Evolutionary conservation across 1,284 basidiomycete species (phyloP).

Genomic region (Lentinus polychrous): DNA sequence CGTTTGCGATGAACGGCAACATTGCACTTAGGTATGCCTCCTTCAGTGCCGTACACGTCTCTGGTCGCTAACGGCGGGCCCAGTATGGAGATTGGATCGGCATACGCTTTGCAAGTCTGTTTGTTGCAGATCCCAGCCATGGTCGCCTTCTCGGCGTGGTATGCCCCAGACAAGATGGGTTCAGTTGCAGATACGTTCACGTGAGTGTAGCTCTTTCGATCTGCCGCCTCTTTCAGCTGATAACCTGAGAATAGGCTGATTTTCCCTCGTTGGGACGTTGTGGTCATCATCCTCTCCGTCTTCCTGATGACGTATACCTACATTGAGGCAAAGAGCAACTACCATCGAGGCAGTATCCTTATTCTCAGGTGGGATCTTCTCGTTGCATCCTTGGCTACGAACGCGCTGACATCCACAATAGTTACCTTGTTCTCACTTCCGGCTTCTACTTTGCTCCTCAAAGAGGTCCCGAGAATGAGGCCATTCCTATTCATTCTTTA

Average conservation of each 20-base stretch:
- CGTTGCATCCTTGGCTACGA: neutral
- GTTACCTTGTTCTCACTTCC: conserved; percentile 73
- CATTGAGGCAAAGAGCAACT: conserved; percentile 97
- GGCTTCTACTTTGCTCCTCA: conserved; percentile 75
- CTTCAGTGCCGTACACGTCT: conserved; percentile 2
- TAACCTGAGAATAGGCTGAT: conserved; percentile 59
- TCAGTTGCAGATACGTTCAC: conserved; percentile 84
- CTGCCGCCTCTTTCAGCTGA: neutral
- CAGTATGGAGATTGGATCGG: conserved; percentile 99
- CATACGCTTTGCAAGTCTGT: conserved; percentile 97
- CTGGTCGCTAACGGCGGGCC: conserved; percentile 1
- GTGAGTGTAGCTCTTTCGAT: conserved; percentile 36
- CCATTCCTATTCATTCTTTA: neutral
- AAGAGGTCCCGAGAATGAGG: conserved; percentile 3
- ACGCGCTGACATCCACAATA: conserved; percentile 21
- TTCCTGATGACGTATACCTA: conserved; percentile 99
- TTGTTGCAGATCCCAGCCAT: conserved; percentile 97
- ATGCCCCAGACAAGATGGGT: conserved; percentile 78
- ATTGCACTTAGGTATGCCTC: conserved; percentile 83
- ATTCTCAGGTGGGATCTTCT: conserved; percentile 65
- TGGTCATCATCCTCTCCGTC: conserved; percentile 89
- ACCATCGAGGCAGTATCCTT: conserved; percentile 90
- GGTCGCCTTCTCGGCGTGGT: conserved; percentile 97
- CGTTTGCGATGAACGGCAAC: conserved; percentile 97
- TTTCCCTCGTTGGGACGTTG: conserved; percentile 98